Conservation (phyloP, 371 early-diverging fungal species). For the Mucor racemosus region DNA sequence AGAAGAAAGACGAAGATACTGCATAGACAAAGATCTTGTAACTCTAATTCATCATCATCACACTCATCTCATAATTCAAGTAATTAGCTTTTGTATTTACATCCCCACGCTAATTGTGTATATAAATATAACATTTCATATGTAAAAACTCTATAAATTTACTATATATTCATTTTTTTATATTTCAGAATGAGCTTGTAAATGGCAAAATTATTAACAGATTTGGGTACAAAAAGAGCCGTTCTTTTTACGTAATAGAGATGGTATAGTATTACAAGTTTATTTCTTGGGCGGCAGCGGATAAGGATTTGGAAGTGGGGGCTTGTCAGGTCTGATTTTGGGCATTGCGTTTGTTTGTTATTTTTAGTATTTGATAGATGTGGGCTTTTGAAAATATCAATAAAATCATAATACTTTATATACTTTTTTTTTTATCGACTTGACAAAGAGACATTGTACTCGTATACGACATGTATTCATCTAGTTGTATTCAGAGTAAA, state of each 20-base stretch:
- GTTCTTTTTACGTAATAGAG: background rate
- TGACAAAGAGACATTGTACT: too few species aligned
- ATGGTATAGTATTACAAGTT: background rate
- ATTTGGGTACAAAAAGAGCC: background rate
- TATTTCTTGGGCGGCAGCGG: constrained; percentile 11
- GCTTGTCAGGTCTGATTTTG: constrained; percentile 19
- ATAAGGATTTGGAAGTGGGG: constrained; percentile 9
- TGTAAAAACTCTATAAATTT: too few species aligned
- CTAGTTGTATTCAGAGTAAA: too few species aligned
- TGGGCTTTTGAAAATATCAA: background rate
- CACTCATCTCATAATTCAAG: background rate
- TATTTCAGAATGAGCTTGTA: too few species aligned
- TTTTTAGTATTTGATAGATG: background rate
- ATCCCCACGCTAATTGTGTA: too few species aligned
- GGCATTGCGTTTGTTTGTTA: background rate
- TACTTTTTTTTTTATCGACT: too few species aligned
- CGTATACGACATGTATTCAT: too few species aligned
- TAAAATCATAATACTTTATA: too few species aligned
- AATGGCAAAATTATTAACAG: too few species aligned
- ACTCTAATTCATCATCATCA: background rate
- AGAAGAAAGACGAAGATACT: background rate
- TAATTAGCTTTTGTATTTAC: background rate
- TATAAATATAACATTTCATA: too few species aligned
- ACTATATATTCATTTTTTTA: too few species aligned
- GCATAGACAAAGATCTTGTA: background rate